Percentiles rank a stretch among this genome's conserved stretches.
Evolutionary conservation across 176 grass and related monocot genomes (phyloP).

Genomic region (Rhipidocladum racemiflorum): DNA sequence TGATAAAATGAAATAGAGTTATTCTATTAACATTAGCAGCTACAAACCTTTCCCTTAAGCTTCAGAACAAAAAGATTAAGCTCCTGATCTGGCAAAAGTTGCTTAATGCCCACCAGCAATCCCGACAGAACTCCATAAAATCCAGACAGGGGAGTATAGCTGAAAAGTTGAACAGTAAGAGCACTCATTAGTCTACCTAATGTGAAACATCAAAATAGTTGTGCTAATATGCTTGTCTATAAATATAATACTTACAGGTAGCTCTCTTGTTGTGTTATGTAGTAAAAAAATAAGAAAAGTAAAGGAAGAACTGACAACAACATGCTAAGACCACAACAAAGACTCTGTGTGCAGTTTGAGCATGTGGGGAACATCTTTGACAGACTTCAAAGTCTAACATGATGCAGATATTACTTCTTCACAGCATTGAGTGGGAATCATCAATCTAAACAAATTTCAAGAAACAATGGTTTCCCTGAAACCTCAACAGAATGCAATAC

Average conservation of each 20-base stretch:
- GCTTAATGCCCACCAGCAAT: constrained; percentile 89
- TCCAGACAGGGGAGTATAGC: constrained; percentile 88
- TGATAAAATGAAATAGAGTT: neutral
- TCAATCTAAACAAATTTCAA: too few species aligned
- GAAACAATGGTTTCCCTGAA: too few species aligned
- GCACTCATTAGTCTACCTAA: neutral
- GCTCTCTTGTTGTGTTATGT: constrained; percentile 70
- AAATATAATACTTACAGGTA: constrained; percentile 81
- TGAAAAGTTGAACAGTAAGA: constrained; percentile 38
- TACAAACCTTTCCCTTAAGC: constrained; percentile 82
- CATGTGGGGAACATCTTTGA: too few species aligned
- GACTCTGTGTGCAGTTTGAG: too few species aligned
- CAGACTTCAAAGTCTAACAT: too few species aligned
- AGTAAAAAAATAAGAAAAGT: too few species aligned
- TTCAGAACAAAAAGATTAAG: constrained; percentile 68
- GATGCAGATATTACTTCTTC: too few species aligned
- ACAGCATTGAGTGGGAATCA: too few species aligned
- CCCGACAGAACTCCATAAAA: constrained; percentile 93
- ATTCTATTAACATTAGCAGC: constrained; percentile 15
- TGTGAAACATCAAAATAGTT: constrained; percentile 1
- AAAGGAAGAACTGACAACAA: too few species aligned
- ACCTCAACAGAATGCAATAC: too few species aligned
- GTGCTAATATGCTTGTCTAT: neutral
- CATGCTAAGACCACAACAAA: too few species aligned
- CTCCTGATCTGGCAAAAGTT: constrained; percentile 92